Evolutionary conservation across 139 green algal species (phyloP), one percentile per base, ranked within the genome.

Genomic region (Trebouxia sp.): DNA sequence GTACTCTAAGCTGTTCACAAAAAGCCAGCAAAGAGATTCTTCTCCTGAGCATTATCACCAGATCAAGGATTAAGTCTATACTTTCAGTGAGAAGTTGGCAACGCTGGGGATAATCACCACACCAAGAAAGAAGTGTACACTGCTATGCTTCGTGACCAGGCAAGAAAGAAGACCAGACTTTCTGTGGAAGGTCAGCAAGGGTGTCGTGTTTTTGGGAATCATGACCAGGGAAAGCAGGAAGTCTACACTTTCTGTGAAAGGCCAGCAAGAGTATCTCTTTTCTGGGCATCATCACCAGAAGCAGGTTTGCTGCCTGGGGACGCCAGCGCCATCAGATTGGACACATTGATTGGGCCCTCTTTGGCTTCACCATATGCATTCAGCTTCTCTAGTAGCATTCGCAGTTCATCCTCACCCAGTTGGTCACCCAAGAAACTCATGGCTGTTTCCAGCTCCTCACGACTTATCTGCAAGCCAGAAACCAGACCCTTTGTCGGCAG

Each of bases 341-440:
- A 41, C 0, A 85, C 87, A 47, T 82, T 26, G 65, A 86, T 82
- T 41, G 47, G 45, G 30, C 39, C 53, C 20, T 65, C 51, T 20
- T 74, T 53, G 39, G 51, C 38, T 45, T 80, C 77, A n/a, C 28
- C 58, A 75, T 75, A 89, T 24, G 66, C 76, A 32, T 74, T 78
- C 43, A 93, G 82, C 45, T 56, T 75, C 32, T 92, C 82, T 75
- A 94, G 87, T 82, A 94, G 83, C 38, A 80, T 38, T 26, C 80
- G 76, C 78, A 94, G 84, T 76, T 94, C 91, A 51, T 94, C 84
- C 80, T 94, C 88, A 42, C 90, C 91, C 83, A 96, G 69, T 67
- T 95, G 88, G 43, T 87, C 78, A 41, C 84, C 79, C 48, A 96
- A 76, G 84, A 96, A 94, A 45, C 79, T 80, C 83, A 95, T 83